Conservation (phyloP, 805 yeast species). For the Starmerella apicola region DNA sequence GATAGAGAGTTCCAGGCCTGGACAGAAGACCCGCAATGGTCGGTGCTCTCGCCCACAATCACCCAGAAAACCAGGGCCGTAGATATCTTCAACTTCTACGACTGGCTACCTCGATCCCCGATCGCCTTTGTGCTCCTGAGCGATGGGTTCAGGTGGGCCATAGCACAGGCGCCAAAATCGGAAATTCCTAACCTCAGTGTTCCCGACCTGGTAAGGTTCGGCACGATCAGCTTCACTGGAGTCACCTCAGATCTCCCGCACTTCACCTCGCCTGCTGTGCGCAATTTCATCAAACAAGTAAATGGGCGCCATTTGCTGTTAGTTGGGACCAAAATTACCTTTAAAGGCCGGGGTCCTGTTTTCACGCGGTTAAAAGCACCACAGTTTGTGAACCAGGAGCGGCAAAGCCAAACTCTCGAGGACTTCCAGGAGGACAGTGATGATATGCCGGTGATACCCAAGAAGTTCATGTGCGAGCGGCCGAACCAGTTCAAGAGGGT, state of each 20-base stretch:
- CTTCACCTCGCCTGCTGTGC: background rate
- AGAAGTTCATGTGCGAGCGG: conserved; percentile 42
- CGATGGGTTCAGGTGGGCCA: conserved; percentile 9
- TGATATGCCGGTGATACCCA: background rate
- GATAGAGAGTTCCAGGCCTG: too few species aligned
- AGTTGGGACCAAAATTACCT: background rate
- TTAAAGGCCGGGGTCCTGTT: conserved; percentile 9
- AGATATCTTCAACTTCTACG: too few species aligned
- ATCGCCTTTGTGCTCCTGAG: conserved; percentile 3
- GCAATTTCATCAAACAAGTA: background rate
- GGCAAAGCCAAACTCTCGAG: background rate
- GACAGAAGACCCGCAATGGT: background rate
- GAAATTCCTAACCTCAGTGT: background rate
- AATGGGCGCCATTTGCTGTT: conserved; percentile 4
- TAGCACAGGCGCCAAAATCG: conserved; percentile 5
- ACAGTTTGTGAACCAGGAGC: background rate
- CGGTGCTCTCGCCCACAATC: too few species aligned
- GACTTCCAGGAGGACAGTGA: background rate
- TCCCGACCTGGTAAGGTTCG: background rate
- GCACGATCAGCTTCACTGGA: conserved; percentile 1
- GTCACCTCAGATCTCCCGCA: background rate
- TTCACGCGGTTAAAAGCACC: background rate
- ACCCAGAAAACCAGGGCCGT: background rate
- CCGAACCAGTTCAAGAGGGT: conserved; percentile 7
- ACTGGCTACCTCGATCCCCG: background rate